Conservation (phyloP, 2,329 filamentous ascomycete species). For the Hortaea werneckii region DNA sequence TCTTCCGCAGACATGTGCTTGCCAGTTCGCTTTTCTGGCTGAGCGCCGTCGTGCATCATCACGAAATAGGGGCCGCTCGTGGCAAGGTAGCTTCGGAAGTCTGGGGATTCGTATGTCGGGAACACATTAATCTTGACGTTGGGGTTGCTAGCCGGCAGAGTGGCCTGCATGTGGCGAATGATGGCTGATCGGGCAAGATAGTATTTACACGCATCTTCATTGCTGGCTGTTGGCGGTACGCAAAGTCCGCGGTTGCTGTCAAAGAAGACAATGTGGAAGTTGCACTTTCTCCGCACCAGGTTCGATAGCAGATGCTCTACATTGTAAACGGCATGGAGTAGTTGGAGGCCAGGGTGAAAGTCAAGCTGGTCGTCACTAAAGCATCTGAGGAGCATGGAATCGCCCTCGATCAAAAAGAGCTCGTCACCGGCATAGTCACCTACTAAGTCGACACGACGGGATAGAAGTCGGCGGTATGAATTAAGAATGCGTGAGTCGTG, state of each 20-base stretch:
- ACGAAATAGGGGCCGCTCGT: slow-evolving; percentile 53
- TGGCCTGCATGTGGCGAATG: slow-evolving; percentile 50
- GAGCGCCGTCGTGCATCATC: slow-evolving; percentile 55
- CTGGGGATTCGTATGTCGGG: slow-evolving; percentile 35
- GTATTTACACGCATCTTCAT: slow-evolving; percentile 40
- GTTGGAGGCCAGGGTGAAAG: slow-evolving; percentile 57
- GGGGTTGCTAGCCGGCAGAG: slow-evolving; percentile 30
- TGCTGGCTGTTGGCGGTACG: slow-evolving; percentile 36
- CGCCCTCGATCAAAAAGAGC: slow-evolving; percentile 62
- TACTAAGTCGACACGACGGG: slow-evolving; percentile 52
- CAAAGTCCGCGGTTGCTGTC: slow-evolving; percentile 46
- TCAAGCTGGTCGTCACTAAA: slow-evolving; percentile 55
- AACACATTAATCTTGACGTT: slow-evolving; percentile 40
- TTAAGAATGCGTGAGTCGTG: slow-evolving; percentile 1
- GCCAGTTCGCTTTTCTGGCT: slow-evolving; percentile 12
- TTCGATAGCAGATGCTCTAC: slow-evolving; percentile 56
- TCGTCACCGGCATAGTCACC: slow-evolving; percentile 68
- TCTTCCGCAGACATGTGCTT: slow-evolving; percentile 7
- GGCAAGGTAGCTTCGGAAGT: slow-evolving; percentile 48
- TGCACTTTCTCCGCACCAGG: slow-evolving; percentile 53
- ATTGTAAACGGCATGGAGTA: slow-evolving; percentile 60
- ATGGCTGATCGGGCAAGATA: slow-evolving; percentile 53
- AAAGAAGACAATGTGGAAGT: slow-evolving; percentile 64
- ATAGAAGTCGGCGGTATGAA: slow-evolving; percentile 32
- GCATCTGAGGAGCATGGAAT: slow-evolving; percentile 57